These are phyloP conservation scores for Solanum dulcamara DNA, from an alignment of 257 asterid species.

Conservation along the genomic window DNA sequence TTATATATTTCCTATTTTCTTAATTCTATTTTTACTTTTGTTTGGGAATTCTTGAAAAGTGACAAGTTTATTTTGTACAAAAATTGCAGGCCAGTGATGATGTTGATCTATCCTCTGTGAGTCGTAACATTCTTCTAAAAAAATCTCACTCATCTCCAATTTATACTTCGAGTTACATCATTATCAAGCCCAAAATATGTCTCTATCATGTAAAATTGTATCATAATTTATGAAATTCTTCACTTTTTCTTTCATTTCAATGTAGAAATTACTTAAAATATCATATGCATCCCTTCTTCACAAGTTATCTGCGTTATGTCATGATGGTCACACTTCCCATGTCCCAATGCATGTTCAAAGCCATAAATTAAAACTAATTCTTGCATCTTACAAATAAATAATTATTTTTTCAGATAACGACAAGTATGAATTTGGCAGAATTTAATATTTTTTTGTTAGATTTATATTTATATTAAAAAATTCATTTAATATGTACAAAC, in stretches of 20 bases:
- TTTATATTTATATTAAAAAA: no score
- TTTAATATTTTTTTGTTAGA: no score
- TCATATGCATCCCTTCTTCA: background rate
- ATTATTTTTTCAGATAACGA: no score
- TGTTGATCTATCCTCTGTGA: constrained; percentile 36
- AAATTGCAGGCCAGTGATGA: constrained; percentile 24
- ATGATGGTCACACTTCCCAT: no score
- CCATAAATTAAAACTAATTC: no score
- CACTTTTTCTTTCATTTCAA: background rate
- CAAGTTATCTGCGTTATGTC: no score
- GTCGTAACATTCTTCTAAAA: background rate
- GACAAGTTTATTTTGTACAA: background rate
- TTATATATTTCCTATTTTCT: background rate
- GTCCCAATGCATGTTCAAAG: no score
- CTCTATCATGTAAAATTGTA: background rate
- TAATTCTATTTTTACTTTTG: no score
- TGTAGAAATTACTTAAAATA: background rate
- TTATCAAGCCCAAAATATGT: background rate
- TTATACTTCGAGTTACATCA: background rate
- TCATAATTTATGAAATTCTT: background rate
- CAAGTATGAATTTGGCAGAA: no score
- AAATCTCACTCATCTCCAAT: background rate
- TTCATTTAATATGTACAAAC: background rate
- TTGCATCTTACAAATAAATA: no score
- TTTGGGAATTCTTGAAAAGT: background rate